Base-by-base conservation (phyloP, 2,329 filamentous ascomycete species). In the Trichoderma gracile region DNA sequence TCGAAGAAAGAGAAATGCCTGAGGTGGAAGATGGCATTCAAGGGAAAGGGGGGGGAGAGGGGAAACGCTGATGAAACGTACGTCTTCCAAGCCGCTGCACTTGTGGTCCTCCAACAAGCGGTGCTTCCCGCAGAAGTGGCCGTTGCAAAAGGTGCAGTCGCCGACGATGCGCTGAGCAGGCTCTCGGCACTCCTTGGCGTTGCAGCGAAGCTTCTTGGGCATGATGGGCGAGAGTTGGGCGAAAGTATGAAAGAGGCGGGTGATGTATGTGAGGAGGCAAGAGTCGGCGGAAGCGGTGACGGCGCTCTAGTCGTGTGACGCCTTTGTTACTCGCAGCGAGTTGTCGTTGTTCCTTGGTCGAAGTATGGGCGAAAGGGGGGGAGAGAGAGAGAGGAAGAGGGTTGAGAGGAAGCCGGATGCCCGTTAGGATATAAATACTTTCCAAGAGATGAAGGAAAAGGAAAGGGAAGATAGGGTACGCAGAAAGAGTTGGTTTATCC, bases 81-180 rank as follows among this genome's bases (percentile, higher is more conserved):
- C 87, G 80, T 97, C 91, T 82, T 98, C 95, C 64, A 99, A 82
- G 46, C 93, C 93, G 68, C 86, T 87, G 81, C 95, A 99, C 80
- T 92, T 92, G 81, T 99, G 95, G 71, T 94, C 91, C 79, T 99
- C 95, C 68, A 98, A 80, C 80, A 98, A 85, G 64, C 95, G 86
- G 80, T 99, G 95, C 81, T 93, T 96, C 72, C 92, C 92, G 80
- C 95, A 99, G 82, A 92, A 98, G 76, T 96, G 91, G 52, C 93
- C 93, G 63, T 89, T 84, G 82, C 95, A 99, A 83, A 98, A 98
- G 67, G 88, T 89, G 80, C 95, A 99, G 81, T 98, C 94, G 62
- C 95, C 95, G 66, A 97, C 91, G 73, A 99, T 97, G 69, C 92
- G 89, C 78, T 97, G 93, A 17, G 93, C 93, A 33, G 86, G 85